Conservation (phyloP, 108 stramenopile species). For the Cyclotella choctawhatcheeana region DNA sequence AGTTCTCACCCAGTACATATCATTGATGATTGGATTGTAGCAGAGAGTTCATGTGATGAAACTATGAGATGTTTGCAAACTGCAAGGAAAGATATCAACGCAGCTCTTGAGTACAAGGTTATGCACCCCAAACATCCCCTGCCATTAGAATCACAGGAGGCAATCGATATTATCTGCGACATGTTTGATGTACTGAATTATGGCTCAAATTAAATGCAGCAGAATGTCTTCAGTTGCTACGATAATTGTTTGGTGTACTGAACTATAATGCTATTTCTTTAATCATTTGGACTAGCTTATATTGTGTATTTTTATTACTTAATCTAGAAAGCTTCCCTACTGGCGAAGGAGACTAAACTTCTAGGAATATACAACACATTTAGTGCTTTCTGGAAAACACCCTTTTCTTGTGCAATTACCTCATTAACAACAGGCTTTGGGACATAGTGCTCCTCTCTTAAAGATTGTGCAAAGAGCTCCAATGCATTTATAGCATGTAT, state of each 20-base stretch:
- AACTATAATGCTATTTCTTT: too few species aligned
- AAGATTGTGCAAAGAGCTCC: slow-evolving; percentile 32
- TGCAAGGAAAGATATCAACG: slow-evolving; percentile 24
- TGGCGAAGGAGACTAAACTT: slow-evolving; percentile 36
- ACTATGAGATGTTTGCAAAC: slow-evolving; percentile 7
- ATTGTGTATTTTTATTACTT: neutral
- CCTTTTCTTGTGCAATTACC: slow-evolving; percentile 22
- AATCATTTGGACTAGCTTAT: too few species aligned
- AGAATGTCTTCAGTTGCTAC: too few species aligned
- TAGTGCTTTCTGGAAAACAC: slow-evolving; percentile 10
- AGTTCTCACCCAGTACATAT: neutral
- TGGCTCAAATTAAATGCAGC: slow-evolving; percentile 11
- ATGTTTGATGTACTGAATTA: slow-evolving; percentile 11
- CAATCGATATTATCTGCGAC: slow-evolving; percentile 20
- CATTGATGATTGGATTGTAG: slow-evolving; percentile 32
- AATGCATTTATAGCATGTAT: slow-evolving; percentile 15
- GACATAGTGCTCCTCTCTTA: slow-evolving; percentile 21
- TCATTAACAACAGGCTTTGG: slow-evolving; percentile 29
- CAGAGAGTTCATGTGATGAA: slow-evolving; percentile 25
- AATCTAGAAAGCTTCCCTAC: slow-evolving; percentile 23
- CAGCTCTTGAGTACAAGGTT: slow-evolving; percentile 19
- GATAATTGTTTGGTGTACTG: slow-evolving; percentile 13
- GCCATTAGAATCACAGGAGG: slow-evolving; percentile 10
- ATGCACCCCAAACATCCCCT: slow-evolving; percentile 24
- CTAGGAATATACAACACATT: slow-evolving; percentile 31